phyloP scores from a whole-genome alignment of 805 yeast species.

The Isabelozyma heimii region DNA sequence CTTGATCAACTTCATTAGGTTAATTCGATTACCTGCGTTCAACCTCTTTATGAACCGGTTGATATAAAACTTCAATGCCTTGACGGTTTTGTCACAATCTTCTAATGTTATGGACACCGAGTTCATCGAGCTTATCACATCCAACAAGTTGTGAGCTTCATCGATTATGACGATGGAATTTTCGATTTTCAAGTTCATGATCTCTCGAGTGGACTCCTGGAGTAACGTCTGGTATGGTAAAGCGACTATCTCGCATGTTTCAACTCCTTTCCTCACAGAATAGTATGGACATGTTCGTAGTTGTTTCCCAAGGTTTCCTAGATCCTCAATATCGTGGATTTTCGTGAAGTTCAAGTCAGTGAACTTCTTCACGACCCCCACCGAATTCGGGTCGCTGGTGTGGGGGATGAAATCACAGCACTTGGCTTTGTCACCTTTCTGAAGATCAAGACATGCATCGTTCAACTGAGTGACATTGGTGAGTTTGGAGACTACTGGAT shows the following conservation, averaged over 20 bases:
- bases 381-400: conserved; percentile 20
- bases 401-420: conserved; percentile 24
- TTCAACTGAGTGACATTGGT: conserved; percentile 57
- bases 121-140: conserved; percentile 67
- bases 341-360: conserved; percentile 54
- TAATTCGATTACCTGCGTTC: conserved; percentile 69
- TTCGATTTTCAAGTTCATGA: conserved; percentile 56
- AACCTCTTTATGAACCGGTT: conserved; percentile 60
- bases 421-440: conserved; percentile 27
- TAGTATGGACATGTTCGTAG: conserved; percentile 79
- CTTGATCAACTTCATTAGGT: conserved; percentile 61
- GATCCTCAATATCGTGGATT: conserved; percentile 78
- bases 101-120: conserved; percentile 54
- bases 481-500: conserved; percentile 54
- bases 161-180: conserved; percentile 76
- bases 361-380: conserved; percentile 38
- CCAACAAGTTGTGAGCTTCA: conserved; percentile 89
- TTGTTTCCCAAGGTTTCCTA: conserved; percentile 56
- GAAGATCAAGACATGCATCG: conserved; percentile 78
- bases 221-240: conserved; percentile 81
- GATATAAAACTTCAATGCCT: conserved; percentile 54
- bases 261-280: conserved; percentile 56
- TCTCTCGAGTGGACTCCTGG: conserved; percentile 56
- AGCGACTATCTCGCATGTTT: conserved; percentile 69
- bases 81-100: conserved; percentile 46